A percentile compares a stretch with the other conserved stretches of the same genome.
Conservation (phyloP, 768 basidiomycete genomes). For the Chiua virens region DNA sequence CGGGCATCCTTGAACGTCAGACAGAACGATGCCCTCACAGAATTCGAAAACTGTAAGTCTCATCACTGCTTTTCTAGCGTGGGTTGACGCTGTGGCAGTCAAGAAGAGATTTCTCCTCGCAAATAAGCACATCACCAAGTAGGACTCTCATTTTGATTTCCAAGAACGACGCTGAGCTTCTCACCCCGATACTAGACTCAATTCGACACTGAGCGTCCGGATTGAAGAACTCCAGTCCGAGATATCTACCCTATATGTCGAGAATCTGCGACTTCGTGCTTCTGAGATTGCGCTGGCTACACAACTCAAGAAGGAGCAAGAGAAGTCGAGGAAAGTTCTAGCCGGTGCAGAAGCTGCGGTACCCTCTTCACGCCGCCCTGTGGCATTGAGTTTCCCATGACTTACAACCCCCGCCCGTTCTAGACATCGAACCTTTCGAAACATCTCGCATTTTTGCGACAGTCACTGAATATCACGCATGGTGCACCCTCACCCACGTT, state of each 20-base stretch:
- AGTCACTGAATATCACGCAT: conserved; percentile 51
- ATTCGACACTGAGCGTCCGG: conserved; percentile 80
- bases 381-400: conserved; percentile 16
- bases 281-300: conserved; percentile 75
- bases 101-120: conserved; percentile 91
- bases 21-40: conserved; percentile 78
- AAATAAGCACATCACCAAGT: conserved; percentile 93
- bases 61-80: conserved; percentile 2
- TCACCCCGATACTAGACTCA: conserved; percentile 51
- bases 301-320: conserved; percentile 78
- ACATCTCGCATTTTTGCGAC: conserved; percentile 63
- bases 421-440: conserved; percentile 63
- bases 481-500: conserved; percentile 35
- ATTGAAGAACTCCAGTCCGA: conserved; percentile 84
- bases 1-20: conserved; percentile 54
- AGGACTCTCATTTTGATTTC: conserved; percentile 21
- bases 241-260: conserved; percentile 77
- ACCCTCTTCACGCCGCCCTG: conserved; percentile 29
- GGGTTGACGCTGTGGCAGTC: conserved; percentile 49
- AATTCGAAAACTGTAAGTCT: conserved; percentile 79
- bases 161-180: conserved; percentile 8
- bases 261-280: conserved; percentile 79
- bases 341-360: conserved; percentile 76
- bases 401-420: conserved; percentile 1
- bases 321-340: conserved; percentile 71